Base-by-base conservation (phyloP, 306 rosid species). In the Inga oerstediana region DNA sequence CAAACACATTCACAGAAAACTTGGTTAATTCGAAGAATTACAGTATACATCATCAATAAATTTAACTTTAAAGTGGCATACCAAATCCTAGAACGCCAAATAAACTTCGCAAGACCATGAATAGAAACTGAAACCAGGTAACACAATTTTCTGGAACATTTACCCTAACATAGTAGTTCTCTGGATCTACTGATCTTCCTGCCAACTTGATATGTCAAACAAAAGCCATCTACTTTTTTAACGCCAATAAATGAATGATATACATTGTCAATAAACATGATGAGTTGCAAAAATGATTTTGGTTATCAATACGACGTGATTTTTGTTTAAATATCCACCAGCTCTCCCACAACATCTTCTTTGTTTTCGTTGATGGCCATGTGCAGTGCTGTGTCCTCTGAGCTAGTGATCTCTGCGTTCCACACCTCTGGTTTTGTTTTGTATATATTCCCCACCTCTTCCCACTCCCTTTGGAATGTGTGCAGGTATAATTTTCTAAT, bases 321-420 rank as follows among this genome's bases (percentile, higher is more conserved):
- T 17, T 17, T 52, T 52, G 59, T 52, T 49, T 2, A 46, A 46
- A 46, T 46, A 0, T 11, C 2, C 24, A 87, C 72, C 2, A 88
- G 85, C n/a, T 0, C 1, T 35, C 39, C 66, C 30, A 90, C 88
- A 0, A 30, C 17, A 0, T 32, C 16, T 22, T 64, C 79, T 19
- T 70, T 69, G 19, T 78, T 76, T 16, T 87, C 89, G 7, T 84
- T 72, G n/a, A 83, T 90, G 11, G 90, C 91, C 77, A 90, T 41
- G 39, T 92, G 97, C 13, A 92, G 64, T 45, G 85, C 94, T n/a
- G 94, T 87, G 80, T 86, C 89, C 5, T 79, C 79, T 3, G 77
- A 66, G 24, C 75, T 61, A 2, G 80, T 86, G 77, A 89, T 85
- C 37, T n/a, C 48, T 0, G 8, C 20, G 15, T 0, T 19, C 67